These are phyloP conservation scores for Ziziphus jujuba DNA, from an alignment of 306 rosid species.

Conservation along the genomic window DNA sequence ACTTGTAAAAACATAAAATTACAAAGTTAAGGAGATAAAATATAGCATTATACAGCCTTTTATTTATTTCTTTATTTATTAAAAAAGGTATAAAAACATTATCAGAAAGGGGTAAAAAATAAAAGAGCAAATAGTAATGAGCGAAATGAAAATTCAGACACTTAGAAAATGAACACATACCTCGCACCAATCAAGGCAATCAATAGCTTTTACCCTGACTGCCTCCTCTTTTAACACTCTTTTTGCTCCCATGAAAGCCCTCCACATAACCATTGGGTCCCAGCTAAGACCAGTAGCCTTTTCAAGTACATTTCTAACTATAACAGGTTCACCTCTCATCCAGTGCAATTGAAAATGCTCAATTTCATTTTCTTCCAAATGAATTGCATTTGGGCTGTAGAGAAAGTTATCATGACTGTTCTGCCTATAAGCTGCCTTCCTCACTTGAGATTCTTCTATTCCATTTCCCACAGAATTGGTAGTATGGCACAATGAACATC, in stretches of 20 bases:
- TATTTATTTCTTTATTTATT: no score
- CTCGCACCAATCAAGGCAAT: constrained; percentile 61
- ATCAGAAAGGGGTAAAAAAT: no score
- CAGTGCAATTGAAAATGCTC: constrained; percentile 65
- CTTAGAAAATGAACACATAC: constrained; percentile 27
- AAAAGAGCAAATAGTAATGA: no score
- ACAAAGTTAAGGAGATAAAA: no score
- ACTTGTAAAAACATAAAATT: no score
- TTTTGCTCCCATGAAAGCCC: constrained; percentile 55
- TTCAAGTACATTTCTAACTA: constrained; percentile 48
- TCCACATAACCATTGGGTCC: constrained; percentile 80
- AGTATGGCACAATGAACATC: constrained; percentile 41
- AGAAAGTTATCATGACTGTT: constrained; percentile 47
- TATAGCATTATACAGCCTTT: no score
- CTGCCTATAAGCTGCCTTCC: constrained; percentile 55
- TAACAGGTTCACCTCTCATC: constrained; percentile 63
- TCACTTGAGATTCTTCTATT: constrained; percentile 29
- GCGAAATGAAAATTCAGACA: neutral
- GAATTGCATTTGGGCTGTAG: constrained; percentile 53
- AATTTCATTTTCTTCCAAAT: constrained; percentile 35
- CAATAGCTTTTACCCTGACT: constrained; percentile 45
- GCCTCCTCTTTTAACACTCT: constrained; percentile 46
- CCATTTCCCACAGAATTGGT: constrained; percentile 26
- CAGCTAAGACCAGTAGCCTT: constrained; percentile 68
- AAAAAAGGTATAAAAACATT: no score